A percentile compares a stretch with the other conserved stretches of the same genome.
These are phyloP conservation scores for Entrophospora sp. DNA, from an alignment of 192 early-diverging fungal species.

Conservation along the genomic window DNA sequence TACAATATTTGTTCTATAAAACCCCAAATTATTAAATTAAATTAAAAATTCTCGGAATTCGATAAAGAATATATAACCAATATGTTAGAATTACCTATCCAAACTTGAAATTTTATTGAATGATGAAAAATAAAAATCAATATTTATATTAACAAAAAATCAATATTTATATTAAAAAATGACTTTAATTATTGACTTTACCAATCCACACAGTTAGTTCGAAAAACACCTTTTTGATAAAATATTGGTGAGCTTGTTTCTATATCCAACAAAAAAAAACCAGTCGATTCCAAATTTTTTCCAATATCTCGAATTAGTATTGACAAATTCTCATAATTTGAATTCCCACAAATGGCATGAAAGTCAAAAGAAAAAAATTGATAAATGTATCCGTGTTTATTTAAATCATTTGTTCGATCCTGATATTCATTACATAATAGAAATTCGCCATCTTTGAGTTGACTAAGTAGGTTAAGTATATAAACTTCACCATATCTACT, in stretches of 20 bases:
- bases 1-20: conserved; percentile 85
- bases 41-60: not conserved
- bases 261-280: conserved; percentile 62
- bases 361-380: conserved; percentile 84
- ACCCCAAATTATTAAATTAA: not conserved
- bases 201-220: conserved; percentile 92
- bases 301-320: conserved; percentile 47
- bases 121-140: not conserved
- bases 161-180: not conserved
- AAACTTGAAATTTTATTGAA: not conserved
- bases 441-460: conserved; percentile 63
- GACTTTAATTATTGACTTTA: not conserved
- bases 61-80: not conserved
- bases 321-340: conserved; percentile 65
- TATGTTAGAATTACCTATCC: conserved; percentile 5
- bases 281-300: conserved; percentile 44
- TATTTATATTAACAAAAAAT: not conserved
- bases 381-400: conserved; percentile 40
- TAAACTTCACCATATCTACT: conserved; percentile 66
- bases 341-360: conserved; percentile 67
- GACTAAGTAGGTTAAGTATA: conserved; percentile 71
- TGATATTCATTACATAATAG: conserved; percentile 62
- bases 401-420: conserved; percentile 37
- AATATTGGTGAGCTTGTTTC: conserved; percentile 46
- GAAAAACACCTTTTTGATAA: conserved; percentile 73